phyloP scores from a whole-genome alignment of 352 stramenopile species.

The Globisporangium yorkense region DNA sequence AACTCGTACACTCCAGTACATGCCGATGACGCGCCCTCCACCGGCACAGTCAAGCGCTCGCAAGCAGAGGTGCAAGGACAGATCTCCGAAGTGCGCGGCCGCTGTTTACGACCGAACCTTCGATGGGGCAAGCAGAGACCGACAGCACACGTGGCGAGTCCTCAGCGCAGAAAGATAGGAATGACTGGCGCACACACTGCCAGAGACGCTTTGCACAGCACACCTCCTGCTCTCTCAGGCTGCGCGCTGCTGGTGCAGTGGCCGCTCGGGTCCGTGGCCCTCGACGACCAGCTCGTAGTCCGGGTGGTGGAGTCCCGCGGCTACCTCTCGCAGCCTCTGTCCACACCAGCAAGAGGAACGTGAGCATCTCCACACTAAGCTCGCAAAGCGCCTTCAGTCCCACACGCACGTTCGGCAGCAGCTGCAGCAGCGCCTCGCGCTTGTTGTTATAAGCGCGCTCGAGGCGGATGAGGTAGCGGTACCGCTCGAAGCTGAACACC shows the following conservation, averaged over 20 bases:
- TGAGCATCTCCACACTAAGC: not conserved
- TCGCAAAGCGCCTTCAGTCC: no score
- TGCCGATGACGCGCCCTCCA: not conserved
- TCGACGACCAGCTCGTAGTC: constrained; percentile 46
- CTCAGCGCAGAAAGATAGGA: no score
- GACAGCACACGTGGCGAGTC: not conserved
- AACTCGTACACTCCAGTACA: not conserved
- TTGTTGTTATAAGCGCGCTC: constrained; percentile 51
- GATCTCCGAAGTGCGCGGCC: no score
- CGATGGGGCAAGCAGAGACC: not conserved
- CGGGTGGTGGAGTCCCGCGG: constrained; percentile 28
- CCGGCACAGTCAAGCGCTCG: not conserved
- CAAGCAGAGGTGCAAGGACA: not conserved
- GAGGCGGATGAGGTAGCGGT: constrained; percentile 50
- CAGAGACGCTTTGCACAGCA: not conserved
- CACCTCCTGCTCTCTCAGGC: not conserved
- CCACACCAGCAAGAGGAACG: not conserved
- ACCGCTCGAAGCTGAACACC: constrained; percentile 43
- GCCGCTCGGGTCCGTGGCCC: constrained; percentile 37
- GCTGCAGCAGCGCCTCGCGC: constrained; percentile 37
- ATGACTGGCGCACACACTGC: not conserved
- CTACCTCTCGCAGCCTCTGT: constrained; percentile 31
- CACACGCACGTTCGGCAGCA: constrained; percentile 43
- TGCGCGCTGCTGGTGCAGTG: constrained; percentile 23
- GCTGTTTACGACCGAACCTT: not conserved